phyloP scores from a whole-genome alignment of 257 asterid species.

The Salvia miltiorrhiza region DNA sequence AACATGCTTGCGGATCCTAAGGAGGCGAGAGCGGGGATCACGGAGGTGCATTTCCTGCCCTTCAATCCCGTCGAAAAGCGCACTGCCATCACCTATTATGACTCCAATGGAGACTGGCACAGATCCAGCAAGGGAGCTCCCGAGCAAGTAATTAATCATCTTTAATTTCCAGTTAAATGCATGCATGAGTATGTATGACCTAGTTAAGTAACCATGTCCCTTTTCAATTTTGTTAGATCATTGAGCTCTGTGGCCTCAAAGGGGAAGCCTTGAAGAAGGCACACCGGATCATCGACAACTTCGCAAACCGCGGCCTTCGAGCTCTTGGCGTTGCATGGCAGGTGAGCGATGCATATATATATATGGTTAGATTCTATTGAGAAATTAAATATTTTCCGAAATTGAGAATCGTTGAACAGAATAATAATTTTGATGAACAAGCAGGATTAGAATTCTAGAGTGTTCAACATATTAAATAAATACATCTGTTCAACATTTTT shows the following conservation, averaged over 20 bases:
- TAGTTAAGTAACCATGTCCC: no score
- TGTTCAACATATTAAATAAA: no score
- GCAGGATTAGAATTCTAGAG: no score
- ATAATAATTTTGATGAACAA: no score
- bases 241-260: conserved; percentile 67
- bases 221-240: conserved; percentile 40
- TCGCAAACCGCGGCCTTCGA: conserved; percentile 92
- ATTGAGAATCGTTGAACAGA: no score
- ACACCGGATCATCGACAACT: conserved; percentile 55
- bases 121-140: conserved; percentile 94
- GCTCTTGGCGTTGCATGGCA: conserved; percentile 77
- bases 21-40: conserved; percentile 76
- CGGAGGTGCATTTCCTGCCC: conserved; percentile 85
- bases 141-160: conserved; percentile 54
- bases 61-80: conserved; percentile 89
- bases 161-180: neutral
- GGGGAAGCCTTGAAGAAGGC: conserved; percentile 57
- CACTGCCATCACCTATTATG: conserved; percentile 77
- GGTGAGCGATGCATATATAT: conserved; percentile 23
- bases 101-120: conserved; percentile 62
- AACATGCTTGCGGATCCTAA: conserved; percentile 48
- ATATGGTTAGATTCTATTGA: no score
- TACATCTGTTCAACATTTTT: no score
- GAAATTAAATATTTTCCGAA: no score
- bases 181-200: neutral